These are phyloP conservation scores for Fusarium sarcochroum DNA, from an alignment of 2,329 filamentous ascomycete species.

Conservation along the genomic window DNA sequence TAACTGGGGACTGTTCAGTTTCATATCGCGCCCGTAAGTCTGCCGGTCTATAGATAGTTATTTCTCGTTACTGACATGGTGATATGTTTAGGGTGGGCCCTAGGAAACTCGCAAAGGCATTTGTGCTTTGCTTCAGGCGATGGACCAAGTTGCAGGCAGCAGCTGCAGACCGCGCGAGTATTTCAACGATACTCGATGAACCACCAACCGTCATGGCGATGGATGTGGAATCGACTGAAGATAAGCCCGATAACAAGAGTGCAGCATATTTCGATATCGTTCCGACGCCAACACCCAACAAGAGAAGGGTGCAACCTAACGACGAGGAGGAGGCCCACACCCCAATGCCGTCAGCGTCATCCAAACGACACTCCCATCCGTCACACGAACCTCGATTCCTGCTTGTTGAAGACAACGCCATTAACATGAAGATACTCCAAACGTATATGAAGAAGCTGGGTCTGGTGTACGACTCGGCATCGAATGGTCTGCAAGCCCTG, in stretches of 20 bases:
- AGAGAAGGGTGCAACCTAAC: constrained; percentile 15
- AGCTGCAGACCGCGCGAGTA: constrained; percentile 20
- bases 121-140: constrained; percentile 48
- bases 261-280: constrained; percentile 14
- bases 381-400: constrained; percentile 44
- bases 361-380: background rate
- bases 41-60: background rate
- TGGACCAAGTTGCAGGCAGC: constrained; percentile 44
- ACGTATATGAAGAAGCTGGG: constrained; percentile 55
- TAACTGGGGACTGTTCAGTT: constrained; percentile 51
- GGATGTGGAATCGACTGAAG: background rate
- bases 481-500: constrained; percentile 54
- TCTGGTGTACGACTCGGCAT: constrained; percentile 47
- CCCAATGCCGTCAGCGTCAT: constrained; percentile 5
- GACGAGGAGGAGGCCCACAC: constrained; percentile 8
- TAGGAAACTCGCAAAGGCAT: constrained; percentile 55
- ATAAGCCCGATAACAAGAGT: background rate
- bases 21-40: constrained; percentile 56
- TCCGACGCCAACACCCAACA: constrained; percentile 5
- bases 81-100: constrained; percentile 52
- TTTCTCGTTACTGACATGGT: background rate
- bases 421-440: constrained; percentile 55
- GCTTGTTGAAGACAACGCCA: constrained; percentile 59
- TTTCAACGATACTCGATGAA: constrained; percentile 29
- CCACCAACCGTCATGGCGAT: background rate